Evolutionary conservation across 352 stramenopile species (phyloP).

Genomic region (Pythium aquatile): DNA sequence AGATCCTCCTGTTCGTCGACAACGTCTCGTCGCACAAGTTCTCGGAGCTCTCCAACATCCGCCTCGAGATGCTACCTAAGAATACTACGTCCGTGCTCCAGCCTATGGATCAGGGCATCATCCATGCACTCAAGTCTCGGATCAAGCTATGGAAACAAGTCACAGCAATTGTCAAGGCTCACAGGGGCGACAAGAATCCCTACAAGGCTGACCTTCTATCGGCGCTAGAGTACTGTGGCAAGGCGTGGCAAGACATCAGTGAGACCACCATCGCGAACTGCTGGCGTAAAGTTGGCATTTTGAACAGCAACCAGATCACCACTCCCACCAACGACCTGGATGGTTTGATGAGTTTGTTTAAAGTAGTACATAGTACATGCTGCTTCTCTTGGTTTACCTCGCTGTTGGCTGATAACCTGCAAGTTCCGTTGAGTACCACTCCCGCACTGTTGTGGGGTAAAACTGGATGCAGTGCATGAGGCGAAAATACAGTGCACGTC

Average conservation of each 20-base stretch:
- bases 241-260: neutral
- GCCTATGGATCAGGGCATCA: conserved; percentile 6
- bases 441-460: too few relatives aligned
- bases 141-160: neutral
- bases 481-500: too few relatives aligned
- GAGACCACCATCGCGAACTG: neutral
- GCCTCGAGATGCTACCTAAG: neutral
- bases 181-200: neutral
- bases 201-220: neutral
- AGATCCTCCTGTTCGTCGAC: conserved; percentile 1
- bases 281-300: neutral
- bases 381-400: too few relatives aligned
- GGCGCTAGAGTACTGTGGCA: neutral
- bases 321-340: neutral
- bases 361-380: too few relatives aligned
- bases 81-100: conserved; percentile 3
- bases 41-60: neutral
- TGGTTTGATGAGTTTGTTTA: neutral
- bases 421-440: too few relatives aligned
- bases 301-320: neutral
- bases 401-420: too few relatives aligned
- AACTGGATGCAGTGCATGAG: too few relatives aligned
- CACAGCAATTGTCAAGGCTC: neutral
- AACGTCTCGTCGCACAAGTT: neutral
- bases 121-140: neutral